Conservation (phyloP, 805 yeast species). For the Candida mattraensis region DNA sequence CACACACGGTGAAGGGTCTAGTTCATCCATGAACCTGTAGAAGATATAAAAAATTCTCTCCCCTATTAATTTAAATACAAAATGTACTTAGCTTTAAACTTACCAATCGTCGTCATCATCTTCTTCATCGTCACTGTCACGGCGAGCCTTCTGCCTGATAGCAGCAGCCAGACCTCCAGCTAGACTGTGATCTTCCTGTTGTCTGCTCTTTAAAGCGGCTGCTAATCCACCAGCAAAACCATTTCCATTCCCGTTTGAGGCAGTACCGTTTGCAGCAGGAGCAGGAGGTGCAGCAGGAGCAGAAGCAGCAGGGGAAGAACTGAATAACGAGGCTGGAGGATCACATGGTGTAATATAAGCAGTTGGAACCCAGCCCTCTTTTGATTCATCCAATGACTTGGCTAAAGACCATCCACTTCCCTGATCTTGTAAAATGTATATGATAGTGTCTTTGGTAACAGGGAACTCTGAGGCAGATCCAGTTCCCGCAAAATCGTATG, state of each 20-base stretch:
- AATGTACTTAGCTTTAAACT: constrained; percentile 4
- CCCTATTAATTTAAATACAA: constrained; percentile 1
- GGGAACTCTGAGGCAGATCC: constrained; percentile 83
- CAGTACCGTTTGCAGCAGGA: constrained; percentile 10
- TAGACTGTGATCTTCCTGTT: constrained; percentile 56
- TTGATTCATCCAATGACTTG: constrained; percentile 67
- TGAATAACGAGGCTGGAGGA: constrained; percentile 41
- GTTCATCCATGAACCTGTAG: no score
- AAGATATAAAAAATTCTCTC: no score
- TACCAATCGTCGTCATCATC: constrained; percentile 57
- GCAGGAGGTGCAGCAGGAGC: constrained; percentile 25
- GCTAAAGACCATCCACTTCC: constrained; percentile 96
- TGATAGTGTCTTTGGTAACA: constrained; percentile 69
- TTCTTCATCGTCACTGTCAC: constrained; percentile 71
- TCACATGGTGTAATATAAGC: constrained; percentile 73
- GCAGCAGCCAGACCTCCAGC: constrained; percentile 93
- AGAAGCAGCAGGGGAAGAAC: constrained; percentile 29
- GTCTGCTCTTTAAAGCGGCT: constrained; percentile 63
- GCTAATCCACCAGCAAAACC: constrained; percentile 53
- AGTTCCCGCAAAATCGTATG: constrained; percentile 86
- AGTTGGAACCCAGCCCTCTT: constrained; percentile 97
- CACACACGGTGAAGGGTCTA: no score
- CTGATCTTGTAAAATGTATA: constrained; percentile 68
- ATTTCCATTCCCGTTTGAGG: constrained; percentile 4
- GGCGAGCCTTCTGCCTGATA: constrained; percentile 69